Evolutionary conservation across 371 early-diverging fungal species (phyloP), one percentile per base, ranked within the genome.

Genomic region (Syncephalis fuscata): DNA sequence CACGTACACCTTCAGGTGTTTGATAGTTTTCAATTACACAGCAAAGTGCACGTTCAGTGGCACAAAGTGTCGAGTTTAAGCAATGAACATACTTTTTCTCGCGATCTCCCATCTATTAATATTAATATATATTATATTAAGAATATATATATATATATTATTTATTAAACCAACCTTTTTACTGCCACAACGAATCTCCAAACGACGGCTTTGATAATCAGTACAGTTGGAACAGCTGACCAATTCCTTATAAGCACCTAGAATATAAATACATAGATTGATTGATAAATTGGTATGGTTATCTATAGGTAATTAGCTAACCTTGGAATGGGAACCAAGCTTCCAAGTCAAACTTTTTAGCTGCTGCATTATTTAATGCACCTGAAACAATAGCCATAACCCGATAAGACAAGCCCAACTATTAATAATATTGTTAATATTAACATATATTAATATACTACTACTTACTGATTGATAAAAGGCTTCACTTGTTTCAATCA

Each of bases 141-240:
- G n/a, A n/a, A n/a, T n/a, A n/a, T 60, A 17, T 57, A 20, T 2
- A 2, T 63, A 51, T 16, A 54, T 54, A 43, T 54, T 16, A 26
- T 15, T 37, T n/a, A 9, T 10, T n/a, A 9, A 10, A 9, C 9
- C 50, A 47, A 65, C 68, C 66, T 99, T 98, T 71, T 92, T 89
- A 50, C 84, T 77, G 50, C 99, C 98, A 56, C 88, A 92, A 51
- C 98, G 85, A 65, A 99, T 97, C 60, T 99, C 98, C 16, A 99
- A 74, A 45, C 79, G 73, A 55, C 98, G 80, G 38, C 88, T 85
- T 65, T 96, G 98, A 65, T 89, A 97, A 63, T 99, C 99, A 16
- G 99, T 99, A 74, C 99, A 99, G 84, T 99, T 99, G 52, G 91
- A 92, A 82, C 98, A 98, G 39, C 91, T 90, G 39, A 99, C 99